phyloP scores from a whole-genome alignment of 768 basidiomycete species.

The Lanmaoa pseudosensibilis region DNA sequence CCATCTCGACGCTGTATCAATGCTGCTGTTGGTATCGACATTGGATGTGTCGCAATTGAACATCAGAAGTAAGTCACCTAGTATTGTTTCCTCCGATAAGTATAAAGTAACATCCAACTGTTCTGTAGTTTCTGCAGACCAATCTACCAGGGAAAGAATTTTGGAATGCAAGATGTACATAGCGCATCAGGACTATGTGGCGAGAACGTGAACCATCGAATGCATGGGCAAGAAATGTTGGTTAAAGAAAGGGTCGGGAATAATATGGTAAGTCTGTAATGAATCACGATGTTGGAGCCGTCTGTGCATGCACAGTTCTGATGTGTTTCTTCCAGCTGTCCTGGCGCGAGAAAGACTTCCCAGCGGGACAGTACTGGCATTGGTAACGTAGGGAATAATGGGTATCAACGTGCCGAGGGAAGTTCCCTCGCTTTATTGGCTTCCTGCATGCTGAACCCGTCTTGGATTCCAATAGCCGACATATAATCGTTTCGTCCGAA shows the following conservation, averaged over 20 bases:
- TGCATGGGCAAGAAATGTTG: not conserved
- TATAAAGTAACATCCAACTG: too few species aligned
- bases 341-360: conserved; percentile 22
- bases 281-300: not conserved
- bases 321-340: conserved; percentile 22
- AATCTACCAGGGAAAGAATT: not conserved
- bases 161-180: too few species aligned
- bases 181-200: not conserved
- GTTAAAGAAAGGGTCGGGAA: not conserved
- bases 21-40: not conserved
- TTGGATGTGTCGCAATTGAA: not conserved
- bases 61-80: not conserved
- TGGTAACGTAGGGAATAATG: conserved; percentile 18
- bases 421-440: conserved; percentile 7
- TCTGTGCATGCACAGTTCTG: conserved; percentile 2
- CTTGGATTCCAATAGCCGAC: conserved; percentile 10
- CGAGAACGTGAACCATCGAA: not conserved
- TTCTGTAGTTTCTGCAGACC: not conserved
- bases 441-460: conserved; percentile 1
- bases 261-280: not conserved
- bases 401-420: conserved; percentile 19
- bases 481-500: not conserved
- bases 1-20: not conserved
- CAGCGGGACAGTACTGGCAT: conserved; percentile 13
- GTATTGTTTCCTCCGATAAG: too few species aligned